These are phyloP conservation scores for Solanum virginianum DNA, from an alignment of 257 asterid genomes.

Conservation along the genomic window DNA sequence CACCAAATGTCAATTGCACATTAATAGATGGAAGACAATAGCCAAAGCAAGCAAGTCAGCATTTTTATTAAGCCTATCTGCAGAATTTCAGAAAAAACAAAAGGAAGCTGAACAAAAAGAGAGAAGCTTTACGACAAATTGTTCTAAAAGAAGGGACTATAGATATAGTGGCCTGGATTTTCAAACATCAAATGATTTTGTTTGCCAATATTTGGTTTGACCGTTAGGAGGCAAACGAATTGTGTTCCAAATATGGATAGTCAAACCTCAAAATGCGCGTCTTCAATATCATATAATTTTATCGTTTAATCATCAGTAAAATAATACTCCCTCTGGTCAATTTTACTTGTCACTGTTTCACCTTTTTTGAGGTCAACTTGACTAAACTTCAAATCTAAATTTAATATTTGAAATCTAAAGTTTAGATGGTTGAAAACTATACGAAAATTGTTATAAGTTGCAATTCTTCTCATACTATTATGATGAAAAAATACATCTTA, in stretches of 20 bases:
- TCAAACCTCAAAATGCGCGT: neutral
- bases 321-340: neutral
- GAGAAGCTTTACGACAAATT: neutral
- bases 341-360: no score
- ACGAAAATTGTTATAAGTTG: no score
- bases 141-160: neutral
- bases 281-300: neutral
- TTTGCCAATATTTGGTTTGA: neutral
- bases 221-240: neutral
- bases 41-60: neutral
- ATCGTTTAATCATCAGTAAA: neutral
- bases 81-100: neutral
- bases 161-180: neutral
- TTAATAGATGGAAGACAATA: neutral
- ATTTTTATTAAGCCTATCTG: neutral
- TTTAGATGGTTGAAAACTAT: no score
- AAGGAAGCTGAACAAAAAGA: neutral
- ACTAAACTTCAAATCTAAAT: no score
- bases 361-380: no score
- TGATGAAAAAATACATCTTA: no score
- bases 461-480: no score
- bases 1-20: neutral
- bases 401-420: no score
- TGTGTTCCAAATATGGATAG: neutral
- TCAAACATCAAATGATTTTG: neutral